Conservation (phyloP, 768 basidiomycete genomes). For the Thelephora ganbajun region DNA sequence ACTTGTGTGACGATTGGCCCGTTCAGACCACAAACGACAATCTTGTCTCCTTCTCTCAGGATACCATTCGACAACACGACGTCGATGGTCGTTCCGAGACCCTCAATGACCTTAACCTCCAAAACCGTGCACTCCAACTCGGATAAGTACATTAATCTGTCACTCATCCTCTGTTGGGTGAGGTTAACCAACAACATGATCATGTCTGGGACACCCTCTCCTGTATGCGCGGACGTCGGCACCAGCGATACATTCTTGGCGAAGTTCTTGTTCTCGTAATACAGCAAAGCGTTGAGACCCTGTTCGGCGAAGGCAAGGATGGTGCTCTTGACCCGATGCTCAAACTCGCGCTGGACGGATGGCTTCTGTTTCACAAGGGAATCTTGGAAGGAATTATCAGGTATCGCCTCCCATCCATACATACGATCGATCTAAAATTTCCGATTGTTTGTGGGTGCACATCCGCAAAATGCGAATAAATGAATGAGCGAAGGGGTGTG, state of each 20-base stretch:
- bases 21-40: conserved; percentile 93
- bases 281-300: conserved; percentile 86
- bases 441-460: background rate
- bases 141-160: conserved; percentile 93
- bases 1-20: conserved; percentile 94
- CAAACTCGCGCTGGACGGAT: conserved; percentile 82
- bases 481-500: background rate
- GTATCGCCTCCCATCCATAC: conserved; percentile 86
- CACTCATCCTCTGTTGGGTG: conserved; percentile 96
- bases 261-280: conserved; percentile 96
- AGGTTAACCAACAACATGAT: conserved; percentile 96
- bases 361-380: conserved; percentile 72
- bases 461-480: background rate
- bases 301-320: conserved; percentile 95
- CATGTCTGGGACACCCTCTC: conserved; percentile 98
- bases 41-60: conserved; percentile 80
- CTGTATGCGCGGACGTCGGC: conserved; percentile 94
- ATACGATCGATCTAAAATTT: conserved; percentile 80
- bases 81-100: conserved; percentile 94
- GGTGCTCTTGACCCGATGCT: conserved; percentile 73
- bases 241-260: conserved; percentile 91
- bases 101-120: conserved; percentile 98
- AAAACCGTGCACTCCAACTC: conserved; percentile 96
- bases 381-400: conserved; percentile 86
- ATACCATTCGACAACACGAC: conserved; percentile 93